Evolutionary conservation across 1,139 yeast genomes (phyloP).

Genomic region (Yamadazyma blattariae): DNA sequence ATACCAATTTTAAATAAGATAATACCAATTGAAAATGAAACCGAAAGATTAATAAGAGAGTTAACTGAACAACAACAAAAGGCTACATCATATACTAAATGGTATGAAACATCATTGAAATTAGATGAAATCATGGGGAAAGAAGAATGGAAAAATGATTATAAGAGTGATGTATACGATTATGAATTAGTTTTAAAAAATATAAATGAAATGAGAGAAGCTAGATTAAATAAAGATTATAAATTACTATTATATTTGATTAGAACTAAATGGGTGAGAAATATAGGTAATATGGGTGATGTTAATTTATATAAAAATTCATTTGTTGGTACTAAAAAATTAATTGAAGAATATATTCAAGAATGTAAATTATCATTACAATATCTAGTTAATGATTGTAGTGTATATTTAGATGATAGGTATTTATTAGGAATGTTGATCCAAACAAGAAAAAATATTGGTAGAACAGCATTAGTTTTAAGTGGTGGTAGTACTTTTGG

Average conservation of each 20-base stretch:
- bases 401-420: conserved; percentile 60
- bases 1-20: conserved; percentile 28
- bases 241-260: conserved; percentile 65
- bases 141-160: conserved; percentile 67
- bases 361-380: conserved; percentile 72
- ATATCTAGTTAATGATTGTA: conserved; percentile 38
- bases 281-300: conserved; percentile 87
- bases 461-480: conserved; percentile 86
- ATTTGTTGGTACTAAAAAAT: conserved; percentile 78
- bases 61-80: conserved; percentile 51
- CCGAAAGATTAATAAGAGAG: conserved; percentile 21
- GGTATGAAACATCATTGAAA: conserved; percentile 62
- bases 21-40: conserved; percentile 27
- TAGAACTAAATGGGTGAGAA: conserved; percentile 82
- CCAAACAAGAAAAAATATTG: conserved; percentile 88
- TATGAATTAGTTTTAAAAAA: conserved; percentile 54
- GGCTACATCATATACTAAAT: conserved; percentile 64
- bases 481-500: conserved; percentile 98
- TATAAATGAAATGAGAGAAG: conserved; percentile 56
- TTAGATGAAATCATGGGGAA: conserved; percentile 65
- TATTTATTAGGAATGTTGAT: conserved; percentile 74
- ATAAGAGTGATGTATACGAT: conserved; percentile 68
- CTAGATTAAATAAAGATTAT: conserved; percentile 58
- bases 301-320: conserved; percentile 73
- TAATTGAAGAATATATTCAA: conserved; percentile 77